Evolutionary conservation across 2,329 filamentous ascomycete genomes (phyloP).

Genomic region (Lecanicillium sp.): DNA sequence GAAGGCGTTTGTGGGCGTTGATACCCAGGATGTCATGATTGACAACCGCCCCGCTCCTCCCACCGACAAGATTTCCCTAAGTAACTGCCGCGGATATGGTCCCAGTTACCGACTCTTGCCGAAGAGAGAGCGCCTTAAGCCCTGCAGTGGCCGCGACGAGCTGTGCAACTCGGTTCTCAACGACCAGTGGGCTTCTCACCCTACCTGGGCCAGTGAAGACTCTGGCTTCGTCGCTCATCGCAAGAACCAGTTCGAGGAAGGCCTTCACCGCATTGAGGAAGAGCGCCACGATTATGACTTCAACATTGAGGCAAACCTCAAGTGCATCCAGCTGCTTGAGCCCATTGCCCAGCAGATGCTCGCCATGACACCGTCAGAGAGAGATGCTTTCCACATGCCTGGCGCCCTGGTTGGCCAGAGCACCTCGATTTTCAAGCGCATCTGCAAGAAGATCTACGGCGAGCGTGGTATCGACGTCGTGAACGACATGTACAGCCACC

Average conservation of each 20-base stretch:
- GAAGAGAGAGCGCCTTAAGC: conserved; percentile 82
- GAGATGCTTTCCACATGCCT: conserved; percentile 71
- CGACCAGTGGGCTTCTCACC: conserved; percentile 97
- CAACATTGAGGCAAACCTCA: conserved; percentile 90
- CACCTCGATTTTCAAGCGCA: conserved; percentile 92
- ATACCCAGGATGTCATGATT: conserved; percentile 69
- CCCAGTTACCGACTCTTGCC: conserved; percentile 92
- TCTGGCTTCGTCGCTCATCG: conserved; percentile 95
- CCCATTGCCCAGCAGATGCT: conserved; percentile 89
- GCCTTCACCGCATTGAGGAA: conserved; percentile 91
- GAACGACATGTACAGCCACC: conserved; percentile 75
- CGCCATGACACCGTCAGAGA: conserved; percentile 67
- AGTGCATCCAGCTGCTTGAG: conserved; percentile 93
- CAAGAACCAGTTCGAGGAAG: conserved; percentile 94
- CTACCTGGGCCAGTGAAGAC: conserved; percentile 97
- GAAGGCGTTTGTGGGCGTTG: conserved; percentile 74
- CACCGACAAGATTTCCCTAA: conserved; percentile 78
- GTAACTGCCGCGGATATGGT: conserved; percentile 91
- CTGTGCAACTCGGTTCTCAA: conserved; percentile 91
- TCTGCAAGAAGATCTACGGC: conserved; percentile 96
- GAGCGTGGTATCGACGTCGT: conserved; percentile 82
- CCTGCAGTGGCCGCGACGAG: conserved; percentile 90
- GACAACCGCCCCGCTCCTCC: conserved; percentile 73
- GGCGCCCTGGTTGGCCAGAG: conserved; percentile 84
- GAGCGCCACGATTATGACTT: conserved; percentile 98